These are phyloP conservation scores for Neoboletus brunneissimus DNA, from an alignment of 768 basidiomycete genomes.

Conservation along the genomic window DNA sequence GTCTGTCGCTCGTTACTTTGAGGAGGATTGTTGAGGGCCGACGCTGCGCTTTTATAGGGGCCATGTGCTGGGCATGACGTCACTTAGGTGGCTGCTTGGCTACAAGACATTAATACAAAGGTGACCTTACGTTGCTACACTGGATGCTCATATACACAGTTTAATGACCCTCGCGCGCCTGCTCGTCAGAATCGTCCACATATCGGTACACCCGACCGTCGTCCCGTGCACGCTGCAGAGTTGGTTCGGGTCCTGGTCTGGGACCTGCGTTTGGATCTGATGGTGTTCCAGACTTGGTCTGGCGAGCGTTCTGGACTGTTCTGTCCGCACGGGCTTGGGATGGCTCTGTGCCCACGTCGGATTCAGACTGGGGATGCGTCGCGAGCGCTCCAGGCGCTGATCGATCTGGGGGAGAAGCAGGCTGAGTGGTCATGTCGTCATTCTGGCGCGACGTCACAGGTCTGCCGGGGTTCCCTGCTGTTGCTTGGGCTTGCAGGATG, in stretches of 20 bases:
- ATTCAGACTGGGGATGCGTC: not conserved
- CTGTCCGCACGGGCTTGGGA: not conserved
- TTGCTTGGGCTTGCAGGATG: constrained; percentile 22
- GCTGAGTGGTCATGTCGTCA: not conserved
- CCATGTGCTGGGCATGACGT: constrained; percentile 24
- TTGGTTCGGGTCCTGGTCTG: not conserved
- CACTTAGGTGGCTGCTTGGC: constrained; percentile 4
- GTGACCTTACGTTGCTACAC: too few species aligned
- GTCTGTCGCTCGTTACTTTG: not conserved
- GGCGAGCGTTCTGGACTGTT: not conserved
- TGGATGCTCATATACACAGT: too few species aligned
- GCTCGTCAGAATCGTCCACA: not conserved
- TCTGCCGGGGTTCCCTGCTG: constrained; percentile 13
- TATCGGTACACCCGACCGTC: not conserved
- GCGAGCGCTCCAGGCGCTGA: too few species aligned
- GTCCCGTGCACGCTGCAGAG: not conserved
- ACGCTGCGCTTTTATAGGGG: constrained; percentile 24
- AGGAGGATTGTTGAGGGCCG: constrained; percentile 16
- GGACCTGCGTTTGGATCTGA: not conserved
- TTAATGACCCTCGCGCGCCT: too few species aligned
- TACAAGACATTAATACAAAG: too few species aligned
- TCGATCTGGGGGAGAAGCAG: not conserved
- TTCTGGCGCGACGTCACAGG: constrained; percentile 9
- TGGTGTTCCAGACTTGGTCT: not conserved
- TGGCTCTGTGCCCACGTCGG: not conserved